phyloP scores from a whole-genome alignment of 805 yeast genomes.

The Tetrapisispora taiwanensis region DNA sequence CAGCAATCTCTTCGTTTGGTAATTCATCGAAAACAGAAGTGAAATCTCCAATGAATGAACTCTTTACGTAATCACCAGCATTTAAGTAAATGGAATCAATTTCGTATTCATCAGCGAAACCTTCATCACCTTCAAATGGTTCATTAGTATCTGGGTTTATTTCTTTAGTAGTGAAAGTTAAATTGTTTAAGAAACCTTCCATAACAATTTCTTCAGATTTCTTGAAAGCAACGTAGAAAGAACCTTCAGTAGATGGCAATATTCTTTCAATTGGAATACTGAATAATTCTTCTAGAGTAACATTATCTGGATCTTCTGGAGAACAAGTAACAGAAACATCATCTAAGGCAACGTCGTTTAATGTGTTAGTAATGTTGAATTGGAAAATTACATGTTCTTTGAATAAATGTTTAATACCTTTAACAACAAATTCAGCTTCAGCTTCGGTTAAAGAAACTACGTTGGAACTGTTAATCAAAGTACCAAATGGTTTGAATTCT shows the following conservation, averaged over 20 bases:
- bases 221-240: slow-evolving; percentile 66
- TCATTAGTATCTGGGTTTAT: slow-evolving; percentile 61
- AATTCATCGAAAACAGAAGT: slow-evolving; percentile 66
- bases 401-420: slow-evolving; percentile 74
- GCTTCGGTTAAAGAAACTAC: slow-evolving; percentile 69
- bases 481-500: slow-evolving; percentile 66
- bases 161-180: slow-evolving; percentile 71
- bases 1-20: slow-evolving; percentile 49
- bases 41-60: slow-evolving; percentile 71
- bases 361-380: slow-evolving; percentile 75
- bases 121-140: slow-evolving; percentile 62
- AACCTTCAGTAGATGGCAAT: slow-evolving; percentile 59
- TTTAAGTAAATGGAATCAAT: slow-evolving; percentile 64
- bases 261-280: slow-evolving; percentile 64
- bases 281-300: slow-evolving; percentile 50
- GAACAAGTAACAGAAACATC: slow-evolving; percentile 63
- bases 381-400: slow-evolving; percentile 65
- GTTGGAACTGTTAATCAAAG: slow-evolving; percentile 59
- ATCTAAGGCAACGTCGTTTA: slow-evolving; percentile 65
- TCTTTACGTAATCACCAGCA: slow-evolving; percentile 73
- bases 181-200: slow-evolving; percentile 50
- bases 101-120: slow-evolving; percentile 88
- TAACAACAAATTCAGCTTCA: slow-evolving; percentile 88
- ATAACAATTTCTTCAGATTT: slow-evolving; percentile 40
- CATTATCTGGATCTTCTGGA: slow-evolving; percentile 44